phyloP scores from a whole-genome alignment of 1,284 basidiomycete genomes.

The Trametes polyzona region DNA sequence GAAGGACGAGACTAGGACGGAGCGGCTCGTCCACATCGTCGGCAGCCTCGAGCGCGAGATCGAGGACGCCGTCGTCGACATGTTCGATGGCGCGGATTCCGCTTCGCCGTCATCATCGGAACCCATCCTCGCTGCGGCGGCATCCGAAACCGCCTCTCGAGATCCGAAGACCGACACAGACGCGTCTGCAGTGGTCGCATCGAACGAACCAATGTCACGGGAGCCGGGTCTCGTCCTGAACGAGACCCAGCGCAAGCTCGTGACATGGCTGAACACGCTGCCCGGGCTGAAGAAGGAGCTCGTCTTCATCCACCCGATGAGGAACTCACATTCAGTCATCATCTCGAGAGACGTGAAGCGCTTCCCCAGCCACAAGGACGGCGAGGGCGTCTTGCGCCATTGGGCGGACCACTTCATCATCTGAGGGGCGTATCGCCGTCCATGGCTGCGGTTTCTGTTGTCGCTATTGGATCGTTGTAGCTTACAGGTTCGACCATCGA shows the following conservation, averaged over 20 bases:
- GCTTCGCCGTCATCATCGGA: background rate
- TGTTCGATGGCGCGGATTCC: constrained; percentile 38
- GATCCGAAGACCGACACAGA: background rate
- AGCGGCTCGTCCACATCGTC: constrained; percentile 56
- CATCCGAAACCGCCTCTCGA: background rate
- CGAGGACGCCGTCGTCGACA: constrained; percentile 57
- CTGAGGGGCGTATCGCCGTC: constrained; percentile 24
- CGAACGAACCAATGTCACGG: background rate
- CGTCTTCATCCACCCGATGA: constrained; percentile 59
- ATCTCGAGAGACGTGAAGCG: constrained; percentile 65
- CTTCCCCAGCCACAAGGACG: constrained; percentile 59
- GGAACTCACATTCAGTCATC: constrained; percentile 72
- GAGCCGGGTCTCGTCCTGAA: constrained; percentile 50
- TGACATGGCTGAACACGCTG: constrained; percentile 61
- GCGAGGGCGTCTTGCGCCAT: constrained; percentile 67
- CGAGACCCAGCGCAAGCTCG: constrained; percentile 55
- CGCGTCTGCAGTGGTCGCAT: background rate
- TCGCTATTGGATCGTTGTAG: too few species aligned
- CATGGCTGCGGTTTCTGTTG: too few species aligned
- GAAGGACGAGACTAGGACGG: constrained; percentile 44
- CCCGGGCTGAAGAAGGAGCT: constrained; percentile 69
- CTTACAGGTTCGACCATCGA: too few species aligned
- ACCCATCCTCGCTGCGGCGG: background rate
- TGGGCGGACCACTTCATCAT: constrained; percentile 71
- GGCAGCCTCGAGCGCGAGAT: constrained; percentile 60